Conservation (phyloP, 805 yeast genomes). For the Wickerhamiella lipophila region DNA sequence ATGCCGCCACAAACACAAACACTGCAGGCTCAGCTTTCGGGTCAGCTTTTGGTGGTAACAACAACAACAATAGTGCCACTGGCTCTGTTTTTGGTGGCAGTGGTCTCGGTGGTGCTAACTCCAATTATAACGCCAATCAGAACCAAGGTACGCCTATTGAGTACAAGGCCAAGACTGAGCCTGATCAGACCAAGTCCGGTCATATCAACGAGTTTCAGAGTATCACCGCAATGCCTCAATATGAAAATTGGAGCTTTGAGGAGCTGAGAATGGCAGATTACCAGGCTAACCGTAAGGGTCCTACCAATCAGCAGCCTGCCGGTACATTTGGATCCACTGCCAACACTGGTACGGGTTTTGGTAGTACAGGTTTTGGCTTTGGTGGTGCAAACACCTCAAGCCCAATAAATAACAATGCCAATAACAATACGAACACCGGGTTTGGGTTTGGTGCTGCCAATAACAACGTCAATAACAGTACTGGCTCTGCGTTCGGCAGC, state of each 20-base stretch:
- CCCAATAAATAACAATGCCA: constrained; percentile 4
- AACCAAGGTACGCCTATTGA: constrained; percentile 58
- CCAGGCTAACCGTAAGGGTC: constrained; percentile 44
- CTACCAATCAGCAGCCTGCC: constrained; percentile 8
- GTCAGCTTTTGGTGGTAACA: constrained; percentile 31
- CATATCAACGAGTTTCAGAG: constrained; percentile 46
- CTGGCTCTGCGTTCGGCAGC: not conserved
- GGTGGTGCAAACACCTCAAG: constrained; percentile 12
- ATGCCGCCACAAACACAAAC: not conserved
- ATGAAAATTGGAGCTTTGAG: constrained; percentile 65
- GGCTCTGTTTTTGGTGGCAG: constrained; percentile 12
- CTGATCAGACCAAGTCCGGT: constrained; percentile 48
- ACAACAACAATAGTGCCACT: constrained; percentile 13
- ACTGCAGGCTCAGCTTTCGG: not conserved
- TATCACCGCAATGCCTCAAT: constrained; percentile 84
- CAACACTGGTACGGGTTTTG: not conserved
- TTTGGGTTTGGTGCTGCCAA: constrained; percentile 15
- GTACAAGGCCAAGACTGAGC: constrained; percentile 56
- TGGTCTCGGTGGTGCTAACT: constrained; percentile 17
- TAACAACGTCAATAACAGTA: constrained; percentile 12
- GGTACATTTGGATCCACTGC: constrained; percentile 3
- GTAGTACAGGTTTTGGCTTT: constrained; percentile 6
- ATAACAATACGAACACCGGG: constrained; percentile 12
- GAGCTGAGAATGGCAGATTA: constrained; percentile 87
- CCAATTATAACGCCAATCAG: constrained; percentile 23